These are phyloP conservation scores for Aspergillus unguis DNA, from an alignment of 2,329 filamentous ascomycete species.

Conservation along the genomic window DNA sequence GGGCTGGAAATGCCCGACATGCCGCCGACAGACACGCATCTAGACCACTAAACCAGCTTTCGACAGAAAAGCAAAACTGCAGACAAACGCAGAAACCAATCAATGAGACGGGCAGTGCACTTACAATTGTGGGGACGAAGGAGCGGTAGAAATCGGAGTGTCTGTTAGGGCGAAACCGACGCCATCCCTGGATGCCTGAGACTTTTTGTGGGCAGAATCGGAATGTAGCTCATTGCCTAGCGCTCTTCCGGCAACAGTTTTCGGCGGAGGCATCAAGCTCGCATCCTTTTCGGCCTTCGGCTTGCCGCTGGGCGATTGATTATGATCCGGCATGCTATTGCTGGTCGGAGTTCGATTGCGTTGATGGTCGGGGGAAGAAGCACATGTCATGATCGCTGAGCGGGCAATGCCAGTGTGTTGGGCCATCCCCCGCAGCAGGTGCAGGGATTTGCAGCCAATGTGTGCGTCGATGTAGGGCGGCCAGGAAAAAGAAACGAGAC, in stretches of 20 bases:
- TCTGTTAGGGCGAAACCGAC: slow-evolving; percentile 58
- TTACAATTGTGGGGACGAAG: slow-evolving; percentile 61
- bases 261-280: slow-evolving; percentile 35
- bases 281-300: slow-evolving; percentile 29
- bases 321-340: slow-evolving; percentile 22
- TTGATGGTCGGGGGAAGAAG: slow-evolving; percentile 21
- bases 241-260: slow-evolving; percentile 42
- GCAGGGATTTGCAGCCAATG: slow-evolving; percentile 19
- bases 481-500: slow-evolving; percentile 13
- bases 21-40: slow-evolving; percentile 7
- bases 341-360: slow-evolving; percentile 18
- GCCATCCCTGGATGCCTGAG: slow-evolving; percentile 41
- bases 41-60: slow-evolving; percentile 12
- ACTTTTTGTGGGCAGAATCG: slow-evolving; percentile 33
- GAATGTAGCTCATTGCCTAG: slow-evolving; percentile 42
- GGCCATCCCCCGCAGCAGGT: slow-evolving; percentile 32
- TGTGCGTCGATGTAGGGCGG: slow-evolving; percentile 3
- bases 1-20: slow-evolving; percentile 5
- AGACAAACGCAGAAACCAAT: slow-evolving; percentile 16
- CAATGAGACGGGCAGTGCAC: slow-evolving; percentile 25
- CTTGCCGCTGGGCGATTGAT: slow-evolving; percentile 18
- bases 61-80: slow-evolving; percentile 7
- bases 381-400: slow-evolving; percentile 49
- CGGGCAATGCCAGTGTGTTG: slow-evolving; percentile 51
- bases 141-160: slow-evolving; percentile 61